Evolutionary conservation across 1,284 basidiomycete species (phyloP).

Genomic region (Xerocomus subilludens): DNA sequence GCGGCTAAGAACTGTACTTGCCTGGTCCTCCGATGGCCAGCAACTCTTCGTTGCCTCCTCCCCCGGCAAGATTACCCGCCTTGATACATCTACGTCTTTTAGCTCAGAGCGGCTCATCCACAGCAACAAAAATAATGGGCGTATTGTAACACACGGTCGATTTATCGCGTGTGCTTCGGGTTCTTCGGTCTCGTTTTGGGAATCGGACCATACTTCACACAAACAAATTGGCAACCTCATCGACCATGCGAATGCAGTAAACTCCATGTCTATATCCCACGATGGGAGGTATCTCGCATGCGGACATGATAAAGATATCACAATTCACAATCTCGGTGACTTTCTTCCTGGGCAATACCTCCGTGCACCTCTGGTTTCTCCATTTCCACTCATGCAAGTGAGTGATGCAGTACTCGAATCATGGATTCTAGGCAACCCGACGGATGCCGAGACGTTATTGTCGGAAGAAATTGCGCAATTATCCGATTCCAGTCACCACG

Average conservation of each 20-base stretch:
- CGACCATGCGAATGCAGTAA: background rate
- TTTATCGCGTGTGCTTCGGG: conserved; percentile 8
- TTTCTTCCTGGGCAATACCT: conserved; percentile 5
- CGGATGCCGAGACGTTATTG: background rate
- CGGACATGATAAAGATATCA: conserved; percentile 4
- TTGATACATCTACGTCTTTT: background rate
- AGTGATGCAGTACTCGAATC: background rate
- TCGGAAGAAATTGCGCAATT: conserved; percentile 9
- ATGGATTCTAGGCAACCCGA: background rate
- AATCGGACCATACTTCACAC: conserved; percentile 12
- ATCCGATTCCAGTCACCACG: background rate
- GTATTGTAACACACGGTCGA: background rate
- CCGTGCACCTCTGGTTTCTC: background rate
- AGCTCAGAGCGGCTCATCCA: background rate
- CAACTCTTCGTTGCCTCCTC: background rate
- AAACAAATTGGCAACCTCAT: conserved; percentile 6
- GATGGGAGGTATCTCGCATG: conserved; percentile 19
- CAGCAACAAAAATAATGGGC: background rate
- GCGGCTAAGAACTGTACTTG: background rate
- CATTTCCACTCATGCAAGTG: background rate
- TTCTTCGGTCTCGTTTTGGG: conserved; percentile 23
- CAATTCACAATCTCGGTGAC: background rate
- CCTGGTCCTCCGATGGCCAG: conserved; percentile 6
- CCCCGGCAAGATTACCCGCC: background rate
- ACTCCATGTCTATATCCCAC: conserved; percentile 12